Conservation (phyloP, 257 asterid genomes). For the Anisodus acutangulus region DNA sequence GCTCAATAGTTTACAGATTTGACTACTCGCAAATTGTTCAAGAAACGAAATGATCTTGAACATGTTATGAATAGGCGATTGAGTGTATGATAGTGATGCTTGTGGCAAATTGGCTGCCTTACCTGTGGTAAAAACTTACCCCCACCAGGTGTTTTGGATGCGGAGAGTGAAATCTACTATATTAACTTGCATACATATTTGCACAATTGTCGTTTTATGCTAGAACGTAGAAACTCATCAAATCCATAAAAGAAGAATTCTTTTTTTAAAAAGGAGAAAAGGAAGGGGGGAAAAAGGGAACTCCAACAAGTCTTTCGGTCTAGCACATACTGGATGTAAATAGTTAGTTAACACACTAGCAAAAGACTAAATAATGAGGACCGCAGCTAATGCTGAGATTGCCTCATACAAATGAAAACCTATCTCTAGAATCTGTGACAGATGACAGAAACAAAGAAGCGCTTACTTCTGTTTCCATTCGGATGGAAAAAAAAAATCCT, state of each 20-base stretch:
- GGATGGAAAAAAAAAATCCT: background rate
- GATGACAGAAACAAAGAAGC: background rate
- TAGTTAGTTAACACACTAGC: background rate
- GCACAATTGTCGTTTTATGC: no score
- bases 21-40: background rate
- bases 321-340: background rate
- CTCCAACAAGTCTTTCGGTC: background rate
- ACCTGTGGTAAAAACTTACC: no score
- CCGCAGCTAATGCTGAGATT: conserved; percentile 19
- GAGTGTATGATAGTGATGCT: background rate
- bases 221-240: no score
- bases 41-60: background rate
- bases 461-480: background rate
- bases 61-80: background rate
- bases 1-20: background rate
- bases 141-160: background rate
- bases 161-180: background rate
- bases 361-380: background rate
- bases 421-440: background rate
- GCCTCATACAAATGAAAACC: background rate
- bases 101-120: background rate
- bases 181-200: no score
- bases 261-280: no score
- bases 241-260: no score
- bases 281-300: no score